phyloP scores from a whole-genome alignment of 371 early-diverging fungal species.

The Synchytrium microbalum region DNA sequence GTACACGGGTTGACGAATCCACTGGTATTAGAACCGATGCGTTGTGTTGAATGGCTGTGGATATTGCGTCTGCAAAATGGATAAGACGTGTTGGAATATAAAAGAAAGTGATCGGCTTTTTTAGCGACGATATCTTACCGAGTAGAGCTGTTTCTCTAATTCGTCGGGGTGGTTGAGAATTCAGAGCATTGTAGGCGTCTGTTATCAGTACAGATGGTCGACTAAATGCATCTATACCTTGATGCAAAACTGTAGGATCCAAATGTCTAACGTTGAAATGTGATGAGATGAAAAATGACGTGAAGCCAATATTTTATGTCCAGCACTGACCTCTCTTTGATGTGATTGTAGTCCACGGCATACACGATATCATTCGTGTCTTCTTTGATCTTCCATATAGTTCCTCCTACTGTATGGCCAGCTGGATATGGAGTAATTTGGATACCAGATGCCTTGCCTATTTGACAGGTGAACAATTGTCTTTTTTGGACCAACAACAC shows the following conservation, averaged over 20 bases:
- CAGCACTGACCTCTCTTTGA: conserved; percentile 78
- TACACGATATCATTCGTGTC: conserved; percentile 91
- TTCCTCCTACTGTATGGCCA: conserved; percentile 96
- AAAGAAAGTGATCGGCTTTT: conserved; percentile 2
- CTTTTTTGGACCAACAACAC: background rate
- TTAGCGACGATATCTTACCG: conserved; percentile 17
- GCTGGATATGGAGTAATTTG: conserved; percentile 87
- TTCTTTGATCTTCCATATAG: conserved; percentile 94
- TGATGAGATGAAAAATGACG: too few species aligned
- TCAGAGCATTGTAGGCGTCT: conserved; percentile 71
- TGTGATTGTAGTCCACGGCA: conserved; percentile 94
- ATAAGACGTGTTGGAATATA: background rate
- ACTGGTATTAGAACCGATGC: conserved; percentile 88
- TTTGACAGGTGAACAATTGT: background rate
- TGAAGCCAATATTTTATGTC: background rate
- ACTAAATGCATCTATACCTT: conserved; percentile 62
- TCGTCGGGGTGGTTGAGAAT: conserved; percentile 50
- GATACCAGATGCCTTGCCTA: conserved; percentile 77
- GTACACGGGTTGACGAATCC: conserved; percentile 78
- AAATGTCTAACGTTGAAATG: conserved; percentile 63
- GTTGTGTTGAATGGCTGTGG: conserved; percentile 48
- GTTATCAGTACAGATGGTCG: conserved; percentile 87
- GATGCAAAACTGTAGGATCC: conserved; percentile 66
- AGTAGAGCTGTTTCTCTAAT: conserved; percentile 57
- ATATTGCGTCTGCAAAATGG: conserved; percentile 48